Percentiles rank a stretch among this genome's conserved stretches.
Conservation (phyloP, 495 filamentous ascomycete genomes). For the Neurospora sp. region DNA sequence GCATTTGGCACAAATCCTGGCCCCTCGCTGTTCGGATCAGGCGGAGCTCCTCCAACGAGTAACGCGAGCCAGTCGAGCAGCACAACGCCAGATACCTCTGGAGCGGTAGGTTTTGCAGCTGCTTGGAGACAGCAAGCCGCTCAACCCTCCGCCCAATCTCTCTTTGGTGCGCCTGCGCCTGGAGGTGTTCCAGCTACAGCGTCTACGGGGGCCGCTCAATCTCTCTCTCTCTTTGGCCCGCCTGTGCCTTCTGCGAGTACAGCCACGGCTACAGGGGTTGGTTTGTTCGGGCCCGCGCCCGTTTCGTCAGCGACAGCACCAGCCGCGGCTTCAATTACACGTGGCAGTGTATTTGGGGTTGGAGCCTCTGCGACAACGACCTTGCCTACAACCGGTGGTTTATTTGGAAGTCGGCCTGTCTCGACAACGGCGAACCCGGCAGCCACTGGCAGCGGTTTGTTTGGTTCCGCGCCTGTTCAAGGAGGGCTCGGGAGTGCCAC, state of each 20-base stretch:
- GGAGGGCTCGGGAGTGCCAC: not conserved
- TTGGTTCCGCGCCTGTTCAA: not conserved
- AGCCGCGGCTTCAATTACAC: not conserved
- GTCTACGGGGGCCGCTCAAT: not conserved
- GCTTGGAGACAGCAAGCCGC: not conserved
- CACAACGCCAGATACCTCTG: not conserved
- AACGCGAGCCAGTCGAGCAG: not conserved
- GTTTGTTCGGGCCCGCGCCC: not conserved
- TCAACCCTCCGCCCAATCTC: not conserved
- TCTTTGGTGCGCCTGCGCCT: not conserved
- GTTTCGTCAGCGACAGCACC: not conserved
- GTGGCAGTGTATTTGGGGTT: not conserved
- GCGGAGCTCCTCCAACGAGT: not conserved
- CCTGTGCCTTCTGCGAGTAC: too few relatives aligned
- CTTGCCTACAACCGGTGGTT: not conserved
- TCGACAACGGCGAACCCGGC: not conserved
- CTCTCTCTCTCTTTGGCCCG: too few relatives aligned
- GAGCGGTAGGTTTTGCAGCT: not conserved
- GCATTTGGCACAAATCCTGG: not conserved
- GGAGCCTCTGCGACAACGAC: not conserved
- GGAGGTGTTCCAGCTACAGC: not conserved
- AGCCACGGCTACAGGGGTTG: too few relatives aligned
- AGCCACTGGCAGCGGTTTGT: not conserved
- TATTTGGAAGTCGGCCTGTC: not conserved
- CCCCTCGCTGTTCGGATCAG: not conserved